Evolutionary conservation across 2,329 filamentous ascomycete genomes (phyloP).

Genomic region (Ophiostoma novo-ulmi): DNA sequence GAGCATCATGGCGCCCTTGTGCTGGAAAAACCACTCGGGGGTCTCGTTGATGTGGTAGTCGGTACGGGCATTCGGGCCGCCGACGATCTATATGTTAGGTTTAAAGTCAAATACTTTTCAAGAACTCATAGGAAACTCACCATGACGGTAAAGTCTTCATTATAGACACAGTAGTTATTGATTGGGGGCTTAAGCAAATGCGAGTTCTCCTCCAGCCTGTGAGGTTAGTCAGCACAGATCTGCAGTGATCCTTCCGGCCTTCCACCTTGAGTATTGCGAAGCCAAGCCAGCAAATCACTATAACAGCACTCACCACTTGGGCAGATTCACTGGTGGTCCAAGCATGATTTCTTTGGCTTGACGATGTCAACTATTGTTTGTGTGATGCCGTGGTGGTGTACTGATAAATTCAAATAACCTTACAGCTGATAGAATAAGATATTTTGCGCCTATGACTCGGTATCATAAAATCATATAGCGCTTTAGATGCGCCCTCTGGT

Average conservation of each 20-base stretch:
- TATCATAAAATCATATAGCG: not conserved
- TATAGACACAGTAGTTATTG: slow-evolving; percentile 97
- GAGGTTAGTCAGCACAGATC: slow-evolving; percentile 15
- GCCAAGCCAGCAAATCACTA: not conserved
- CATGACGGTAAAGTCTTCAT: slow-evolving; percentile 78
- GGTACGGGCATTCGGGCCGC: slow-evolving; percentile 89
- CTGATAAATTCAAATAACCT: not conserved
- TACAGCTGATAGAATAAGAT: not conserved
- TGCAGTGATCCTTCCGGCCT: not conserved
- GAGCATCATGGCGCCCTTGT: slow-evolving; percentile 87
- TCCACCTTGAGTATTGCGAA: not conserved
- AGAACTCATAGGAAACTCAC: slow-evolving; percentile 35
- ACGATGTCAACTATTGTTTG: not conserved
- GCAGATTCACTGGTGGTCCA: slow-evolving; percentile 49
- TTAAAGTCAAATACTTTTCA: not conserved
- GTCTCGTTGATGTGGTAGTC: slow-evolving; percentile 99
- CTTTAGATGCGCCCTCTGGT: slow-evolving; percentile 2
- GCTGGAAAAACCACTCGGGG: slow-evolving; percentile 97
- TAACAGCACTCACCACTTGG: slow-evolving; percentile 48
- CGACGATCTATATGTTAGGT: slow-evolving; percentile 49
- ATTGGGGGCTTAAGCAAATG: slow-evolving; percentile 90
- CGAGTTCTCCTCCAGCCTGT: slow-evolving; percentile 82
- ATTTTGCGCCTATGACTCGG: not conserved
- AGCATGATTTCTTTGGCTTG: slow-evolving; percentile 40
- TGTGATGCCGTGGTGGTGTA: not conserved